Conservation (phyloP, 1,139 yeast genomes). For the Yamadazyma mexicana region DNA sequence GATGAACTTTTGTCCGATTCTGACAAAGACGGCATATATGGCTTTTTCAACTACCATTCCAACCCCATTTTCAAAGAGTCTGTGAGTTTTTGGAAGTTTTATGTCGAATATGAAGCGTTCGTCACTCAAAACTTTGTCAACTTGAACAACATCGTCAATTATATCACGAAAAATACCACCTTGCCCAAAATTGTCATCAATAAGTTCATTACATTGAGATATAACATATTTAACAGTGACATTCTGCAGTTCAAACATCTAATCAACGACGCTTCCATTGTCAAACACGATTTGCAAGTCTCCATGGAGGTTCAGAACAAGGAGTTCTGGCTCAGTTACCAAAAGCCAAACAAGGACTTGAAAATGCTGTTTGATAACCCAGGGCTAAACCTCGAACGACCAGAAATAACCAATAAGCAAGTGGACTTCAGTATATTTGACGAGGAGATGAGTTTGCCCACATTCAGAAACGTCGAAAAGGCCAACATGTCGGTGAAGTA, state of each 20-base stretch:
- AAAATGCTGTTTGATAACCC: slow-evolving; percentile 59
- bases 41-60: slow-evolving; percentile 40
- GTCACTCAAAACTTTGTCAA: slow-evolving; percentile 41
- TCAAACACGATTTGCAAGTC: slow-evolving; percentile 23
- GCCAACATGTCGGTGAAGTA: slow-evolving; percentile 40
- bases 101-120: slow-evolving; percentile 52
- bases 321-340: slow-evolving; percentile 3
- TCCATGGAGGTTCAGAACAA: slow-evolving; percentile 22
- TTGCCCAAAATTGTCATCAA: slow-evolving; percentile 52
- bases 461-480: slow-evolving; percentile 63
- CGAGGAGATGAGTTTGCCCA: slow-evolving; percentile 18
- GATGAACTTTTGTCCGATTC: slow-evolving; percentile 7
- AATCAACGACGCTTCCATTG: slow-evolving; percentile 22
- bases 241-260: slow-evolving; percentile 15
- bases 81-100: slow-evolving; percentile 55
- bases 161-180: slow-evolving; percentile 41
- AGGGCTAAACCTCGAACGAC: slow-evolving; percentile 52
- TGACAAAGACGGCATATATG: slow-evolving; percentile 8
- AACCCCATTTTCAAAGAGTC: slow-evolving; percentile 38
- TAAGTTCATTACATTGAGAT: slow-evolving; percentile 25
- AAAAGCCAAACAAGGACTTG: slow-evolving; percentile 16
- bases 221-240: slow-evolving; percentile 27
- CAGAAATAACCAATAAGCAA: slow-evolving; percentile 52
- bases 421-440: slow-evolving; percentile 26
- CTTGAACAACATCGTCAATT: slow-evolving; percentile 41